Evolutionary conservation across 306 rosid genomes (phyloP).

Genomic region (Cicer bijugum): DNA sequence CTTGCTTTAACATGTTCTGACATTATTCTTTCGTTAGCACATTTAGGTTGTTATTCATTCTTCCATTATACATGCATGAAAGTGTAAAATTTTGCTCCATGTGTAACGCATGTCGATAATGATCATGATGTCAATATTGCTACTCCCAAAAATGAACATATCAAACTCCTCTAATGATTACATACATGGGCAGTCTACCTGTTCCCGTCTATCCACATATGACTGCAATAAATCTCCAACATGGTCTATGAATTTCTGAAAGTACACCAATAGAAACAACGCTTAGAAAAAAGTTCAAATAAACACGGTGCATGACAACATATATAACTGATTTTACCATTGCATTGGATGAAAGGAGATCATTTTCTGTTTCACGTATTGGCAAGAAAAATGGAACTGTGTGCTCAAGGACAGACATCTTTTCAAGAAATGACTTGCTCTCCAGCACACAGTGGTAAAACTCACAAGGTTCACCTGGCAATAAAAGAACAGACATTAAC

Average conservation of each 20-base stretch:
- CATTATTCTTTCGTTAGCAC: not conserved
- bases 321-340: conserved; percentile 69
- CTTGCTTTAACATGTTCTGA: conserved; percentile 21
- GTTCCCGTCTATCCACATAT: conserved; percentile 96
- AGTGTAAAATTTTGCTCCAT: conserved; percentile 22
- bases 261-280: conserved; percentile 39
- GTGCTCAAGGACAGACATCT: conserved; percentile 91
- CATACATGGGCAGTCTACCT: conserved; percentile 64
- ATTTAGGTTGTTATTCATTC: conserved; percentile 20
- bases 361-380: conserved; percentile 81
- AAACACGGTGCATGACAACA: conserved; percentile 43
- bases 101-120: conserved; percentile 21
- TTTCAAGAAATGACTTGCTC: conserved; percentile 97
- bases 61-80: conserved; percentile 7
- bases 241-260: conserved; percentile 92
- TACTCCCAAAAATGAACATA: conserved; percentile 18
- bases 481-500: conserved; percentile 40
- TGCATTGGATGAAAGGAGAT: conserved; percentile 83
- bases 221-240: conserved; percentile 94
- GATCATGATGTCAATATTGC: conserved; percentile 21
- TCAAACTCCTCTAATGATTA: conserved; percentile 40
- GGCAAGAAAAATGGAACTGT: conserved; percentile 91
- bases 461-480: conserved; percentile 82
- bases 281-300: conserved; percentile 42
- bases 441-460: conserved; percentile 89